Percentiles rank a stretch among this genome's conserved stretches.
phyloP scores from a whole-genome alignment of 78 protist species.

The Cavenderia fasciculata region DNA sequence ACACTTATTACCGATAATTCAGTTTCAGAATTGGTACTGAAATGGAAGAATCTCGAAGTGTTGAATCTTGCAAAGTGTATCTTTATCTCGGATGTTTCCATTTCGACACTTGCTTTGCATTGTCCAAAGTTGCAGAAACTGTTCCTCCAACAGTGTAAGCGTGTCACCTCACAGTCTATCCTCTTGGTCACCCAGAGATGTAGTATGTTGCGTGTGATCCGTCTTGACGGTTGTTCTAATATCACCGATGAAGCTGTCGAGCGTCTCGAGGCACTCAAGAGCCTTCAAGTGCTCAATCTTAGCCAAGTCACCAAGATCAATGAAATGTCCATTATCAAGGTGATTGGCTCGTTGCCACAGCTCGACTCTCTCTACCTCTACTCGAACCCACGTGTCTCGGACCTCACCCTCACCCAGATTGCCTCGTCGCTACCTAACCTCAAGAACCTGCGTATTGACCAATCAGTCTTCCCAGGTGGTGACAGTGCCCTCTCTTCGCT shows the following conservation, averaged over 20 bases:
- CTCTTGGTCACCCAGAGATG: conserved; percentile 15
- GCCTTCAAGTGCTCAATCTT: background rate
- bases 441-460: conserved; percentile 24
- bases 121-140: conserved; percentile 1
- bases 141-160: background rate
- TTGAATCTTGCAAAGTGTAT: conserved; percentile 41
- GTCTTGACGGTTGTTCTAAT: conserved; percentile 26
- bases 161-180: background rate
- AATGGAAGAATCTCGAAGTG: conserved; percentile 3
- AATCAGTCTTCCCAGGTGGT: conserved; percentile 14
- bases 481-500: background rate
- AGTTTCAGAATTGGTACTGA: background rate
- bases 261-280: background rate
- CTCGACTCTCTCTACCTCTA: conserved; percentile 50
- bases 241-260: conserved; percentile 34
- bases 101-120: conserved; percentile 18
- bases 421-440: background rate
- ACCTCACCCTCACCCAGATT: conserved; percentile 8
- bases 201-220: background rate
- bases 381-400: conserved; percentile 42
- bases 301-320: conserved; percentile 13
- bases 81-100: background rate
- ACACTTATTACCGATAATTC: conserved; percentile 14
- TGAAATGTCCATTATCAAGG: conserved; percentile 4
- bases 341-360: background rate